Conservation (phyloP, 805 yeast genomes). For the Candida odintsovae region DNA sequence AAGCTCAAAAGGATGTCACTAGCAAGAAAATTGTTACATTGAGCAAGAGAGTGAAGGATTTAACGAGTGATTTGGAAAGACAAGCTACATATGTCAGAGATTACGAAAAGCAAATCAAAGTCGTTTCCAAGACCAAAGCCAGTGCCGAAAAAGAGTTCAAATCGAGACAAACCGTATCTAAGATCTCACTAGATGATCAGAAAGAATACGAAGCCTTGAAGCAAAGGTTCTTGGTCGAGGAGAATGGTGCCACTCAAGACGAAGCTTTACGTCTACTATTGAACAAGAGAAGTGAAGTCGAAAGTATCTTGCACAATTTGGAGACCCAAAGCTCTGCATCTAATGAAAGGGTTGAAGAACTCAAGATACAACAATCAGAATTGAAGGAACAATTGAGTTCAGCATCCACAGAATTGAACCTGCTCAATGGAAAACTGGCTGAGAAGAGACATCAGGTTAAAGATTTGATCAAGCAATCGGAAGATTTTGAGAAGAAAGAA, state of each 20-base stretch:
- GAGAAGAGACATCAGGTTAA: slow-evolving; percentile 37
- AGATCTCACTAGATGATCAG: slow-evolving; percentile 45
- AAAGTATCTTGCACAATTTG: slow-evolving; percentile 32
- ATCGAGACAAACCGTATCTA: slow-evolving; percentile 27
- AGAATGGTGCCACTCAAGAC: slow-evolving; percentile 54
- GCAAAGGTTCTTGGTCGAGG: slow-evolving; percentile 48
- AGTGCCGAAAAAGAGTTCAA: slow-evolving; percentile 32
- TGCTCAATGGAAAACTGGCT: slow-evolving; percentile 30
- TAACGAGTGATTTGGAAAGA: slow-evolving; percentile 45
- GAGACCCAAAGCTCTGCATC: slow-evolving; percentile 31
- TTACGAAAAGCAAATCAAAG: slow-evolving; percentile 41
- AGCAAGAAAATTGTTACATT: slow-evolving; percentile 40
- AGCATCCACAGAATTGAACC: slow-evolving; percentile 21
- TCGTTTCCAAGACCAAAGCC: slow-evolving; percentile 35
- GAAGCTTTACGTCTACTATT: slow-evolving; percentile 37
- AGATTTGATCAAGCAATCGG: slow-evolving; percentile 31
- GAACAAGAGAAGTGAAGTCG: slow-evolving; percentile 40
- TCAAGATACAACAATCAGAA: slow-evolving; percentile 28
- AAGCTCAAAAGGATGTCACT: slow-evolving; percentile 47
- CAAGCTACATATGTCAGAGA: slow-evolving; percentile 40
- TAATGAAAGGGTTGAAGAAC: slow-evolving; percentile 28
- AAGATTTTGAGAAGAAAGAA: slow-evolving; percentile 41
- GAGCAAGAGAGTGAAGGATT: slow-evolving; percentile 42
- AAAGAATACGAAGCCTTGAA: slow-evolving; percentile 54
- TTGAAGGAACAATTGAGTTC: slow-evolving; percentile 19